A percentile compares a stretch with the other conserved stretches of the same genome.
These are phyloP conservation scores for Phycomyces nitens DNA, from an alignment of 192 early-diverging fungal species.

Conservation along the genomic window DNA sequence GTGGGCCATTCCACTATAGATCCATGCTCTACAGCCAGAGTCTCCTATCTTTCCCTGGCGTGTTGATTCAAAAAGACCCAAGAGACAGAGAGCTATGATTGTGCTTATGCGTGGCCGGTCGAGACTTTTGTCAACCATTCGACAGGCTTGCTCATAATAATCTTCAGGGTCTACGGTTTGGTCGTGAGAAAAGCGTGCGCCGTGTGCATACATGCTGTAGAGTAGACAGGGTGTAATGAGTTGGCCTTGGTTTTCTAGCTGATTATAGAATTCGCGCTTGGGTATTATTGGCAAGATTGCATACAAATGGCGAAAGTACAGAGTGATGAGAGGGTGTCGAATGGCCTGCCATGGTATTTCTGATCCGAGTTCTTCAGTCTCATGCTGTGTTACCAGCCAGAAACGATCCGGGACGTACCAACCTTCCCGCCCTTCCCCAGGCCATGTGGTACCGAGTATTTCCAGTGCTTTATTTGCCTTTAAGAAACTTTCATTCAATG, in stretches of 20 bases:
- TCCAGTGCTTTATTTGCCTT: slow-evolving; percentile 1
- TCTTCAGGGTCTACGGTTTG: slow-evolving; percentile 3
- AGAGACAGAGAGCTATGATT: slow-evolving; percentile 15
- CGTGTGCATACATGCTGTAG: slow-evolving; percentile 20
- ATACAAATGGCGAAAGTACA: slow-evolving; percentile 24
- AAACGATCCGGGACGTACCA: not conserved
- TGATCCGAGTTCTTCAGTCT: no score
- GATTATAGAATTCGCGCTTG: slow-evolving; percentile 1
- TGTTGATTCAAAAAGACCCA: slow-evolving; percentile 23
- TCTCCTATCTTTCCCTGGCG: slow-evolving; percentile 2
- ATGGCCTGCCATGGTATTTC: no score
- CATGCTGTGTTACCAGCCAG: no score
- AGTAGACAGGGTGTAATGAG: slow-evolving; percentile 15
- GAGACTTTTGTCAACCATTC: slow-evolving; percentile 3
- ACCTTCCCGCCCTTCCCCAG: slow-evolving; percentile 8
- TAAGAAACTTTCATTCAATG: not conserved
- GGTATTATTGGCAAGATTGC: slow-evolving; percentile 20
- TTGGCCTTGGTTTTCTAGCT: slow-evolving; percentile 6
- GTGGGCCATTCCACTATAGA: slow-evolving; percentile 24
- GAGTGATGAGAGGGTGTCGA: slow-evolving; percentile 3
- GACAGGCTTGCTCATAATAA: slow-evolving; percentile 15
- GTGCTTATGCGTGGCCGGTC: slow-evolving; percentile 19
- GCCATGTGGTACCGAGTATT: slow-evolving; percentile 11
- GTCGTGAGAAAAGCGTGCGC: slow-evolving; percentile 8
- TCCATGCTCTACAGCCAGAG: not conserved